Conservation (phyloP, 2,329 filamentous ascomycete genomes). For the Stagonosporopsis cucurbitacearum region DNA sequence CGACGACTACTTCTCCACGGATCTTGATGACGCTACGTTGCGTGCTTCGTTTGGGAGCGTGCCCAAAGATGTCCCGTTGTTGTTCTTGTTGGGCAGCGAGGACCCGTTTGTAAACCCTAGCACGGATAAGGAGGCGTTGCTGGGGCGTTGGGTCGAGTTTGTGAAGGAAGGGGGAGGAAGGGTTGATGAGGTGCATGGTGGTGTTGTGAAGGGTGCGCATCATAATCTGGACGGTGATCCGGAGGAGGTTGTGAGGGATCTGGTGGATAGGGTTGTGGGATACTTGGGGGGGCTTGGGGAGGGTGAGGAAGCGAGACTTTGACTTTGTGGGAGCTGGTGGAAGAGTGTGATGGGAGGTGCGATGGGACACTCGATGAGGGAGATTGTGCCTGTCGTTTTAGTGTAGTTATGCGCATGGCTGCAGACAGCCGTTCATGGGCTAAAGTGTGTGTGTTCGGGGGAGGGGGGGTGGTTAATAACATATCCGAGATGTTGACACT, state of each 20-base stretch:
- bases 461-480: not conserved
- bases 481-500: not conserved
- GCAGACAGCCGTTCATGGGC: too few relatives aligned
- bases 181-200: slow-evolving; percentile 58
- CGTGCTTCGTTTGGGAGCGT: slow-evolving; percentile 70
- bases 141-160: slow-evolving; percentile 63
- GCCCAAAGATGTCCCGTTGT: slow-evolving; percentile 58
- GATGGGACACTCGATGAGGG: not conserved
- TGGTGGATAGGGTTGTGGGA: slow-evolving; percentile 58
- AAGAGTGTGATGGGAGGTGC: not conserved
- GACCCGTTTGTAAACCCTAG: slow-evolving; percentile 69
- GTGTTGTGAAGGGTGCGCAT: slow-evolving; percentile 57
- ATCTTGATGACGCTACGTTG: slow-evolving; percentile 67
- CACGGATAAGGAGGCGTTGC: slow-evolving; percentile 64
- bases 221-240: slow-evolving; percentile 60
- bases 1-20: slow-evolving; percentile 88
- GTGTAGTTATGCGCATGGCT: not conserved
- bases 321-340: not conserved
- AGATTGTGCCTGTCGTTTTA: not conserved
- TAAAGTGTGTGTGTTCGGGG: too few relatives aligned
- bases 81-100: slow-evolving; percentile 69
- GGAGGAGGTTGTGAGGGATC: slow-evolving; percentile 55
- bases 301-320: not conserved
- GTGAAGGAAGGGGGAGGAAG: slow-evolving; percentile 53
- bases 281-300: slow-evolving; percentile 52